These are phyloP conservation scores for Capronia coronata DNA, from an alignment of 2,329 filamentous ascomycete species.

Conservation along the genomic window DNA sequence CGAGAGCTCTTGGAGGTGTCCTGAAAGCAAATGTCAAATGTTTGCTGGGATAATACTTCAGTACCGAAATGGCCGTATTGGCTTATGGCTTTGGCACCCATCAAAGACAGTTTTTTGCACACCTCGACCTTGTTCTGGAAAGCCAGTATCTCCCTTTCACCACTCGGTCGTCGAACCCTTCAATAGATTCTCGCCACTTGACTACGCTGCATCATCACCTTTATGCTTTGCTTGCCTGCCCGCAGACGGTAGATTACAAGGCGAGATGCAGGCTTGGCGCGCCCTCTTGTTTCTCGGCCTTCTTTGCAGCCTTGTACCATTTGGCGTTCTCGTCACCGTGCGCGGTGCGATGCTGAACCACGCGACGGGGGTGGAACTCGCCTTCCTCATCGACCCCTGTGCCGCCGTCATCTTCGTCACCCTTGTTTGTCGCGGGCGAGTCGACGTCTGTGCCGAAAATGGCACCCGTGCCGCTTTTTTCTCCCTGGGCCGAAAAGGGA, in stretches of 20 bases:
- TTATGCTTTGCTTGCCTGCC: not conserved
- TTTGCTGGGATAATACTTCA: too few relatives aligned
- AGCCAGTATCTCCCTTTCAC: not conserved
- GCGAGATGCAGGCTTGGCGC: slow-evolving; percentile 27
- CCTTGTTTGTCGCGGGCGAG: slow-evolving; percentile 9
- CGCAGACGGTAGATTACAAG: slow-evolving; percentile 5
- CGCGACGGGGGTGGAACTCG: slow-evolving; percentile 16
- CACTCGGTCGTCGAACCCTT: too few relatives aligned
- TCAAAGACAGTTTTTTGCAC: too few relatives aligned
- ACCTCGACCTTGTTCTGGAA: too few relatives aligned
- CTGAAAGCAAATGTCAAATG: too few relatives aligned
- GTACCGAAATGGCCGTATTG: too few relatives aligned
- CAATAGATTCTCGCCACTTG: too few relatives aligned
- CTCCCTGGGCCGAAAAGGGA: slow-evolving; percentile 19
- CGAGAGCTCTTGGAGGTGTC: too few relatives aligned
- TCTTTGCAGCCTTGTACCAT: slow-evolving; percentile 30
- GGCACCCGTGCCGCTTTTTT: slow-evolving; percentile 17
- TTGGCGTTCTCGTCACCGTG: slow-evolving; percentile 27
- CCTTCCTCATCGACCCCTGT: slow-evolving; percentile 21
- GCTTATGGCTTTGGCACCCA: too few relatives aligned
- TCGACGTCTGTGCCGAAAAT: slow-evolving; percentile 21
- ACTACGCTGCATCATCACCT: too few relatives aligned
- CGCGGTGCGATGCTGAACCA: slow-evolving; percentile 21
- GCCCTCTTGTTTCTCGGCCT: slow-evolving; percentile 27
- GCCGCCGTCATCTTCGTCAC: slow-evolving; percentile 11